Base-by-base conservation (phyloP, 805 yeast genomes). In the Ogataea naganishii region DNA sequence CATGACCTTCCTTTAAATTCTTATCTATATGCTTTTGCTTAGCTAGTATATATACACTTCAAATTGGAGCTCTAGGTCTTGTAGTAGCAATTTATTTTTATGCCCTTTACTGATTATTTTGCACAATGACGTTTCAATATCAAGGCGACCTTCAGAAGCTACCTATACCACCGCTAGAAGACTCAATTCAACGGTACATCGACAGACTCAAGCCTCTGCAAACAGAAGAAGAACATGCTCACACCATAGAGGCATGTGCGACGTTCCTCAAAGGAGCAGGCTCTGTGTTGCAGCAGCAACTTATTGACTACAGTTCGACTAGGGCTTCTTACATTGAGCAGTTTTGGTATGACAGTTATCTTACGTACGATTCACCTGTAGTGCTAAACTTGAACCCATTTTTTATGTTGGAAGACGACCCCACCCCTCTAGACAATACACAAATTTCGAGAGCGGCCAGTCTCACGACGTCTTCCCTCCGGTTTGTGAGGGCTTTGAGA, bases 351-450 rank as follows among this genome's bases (percentile, higher is more conserved):
- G 96, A 86, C 50, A 75, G 95, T 1, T 86, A 86, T 53, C 64
- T 86, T 41, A 78, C 78, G 52, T 83, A 81, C 52, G 96, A 86
- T 53, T 77, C 83, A 8, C 86, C 92, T 0, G 95, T 86, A 23
- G 96, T 86, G n/a, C 65, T 86, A 38, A 86, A 86, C 54, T 69
- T 86, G 43, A 86, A 86, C 47, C 96, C 96, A 0, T 86, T 83
- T 49, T 85, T 86, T 53, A 70, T 85, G 43, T 66, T 86, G 37
- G 95, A 86, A 51, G 96, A 86, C 48, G 96, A 86, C 46, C 95
- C 95, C 2, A 83, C 92, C 45, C 72, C 78, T 20, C 64, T 71
- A 32, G 72, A 67, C 35, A 49, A 64, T 9, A 67, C 66, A 24
- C 94, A 84, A 55, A 71, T 84, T 23, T 76, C 77, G 46, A 61